Evolutionary conservation across 768 basidiomycete species (phyloP).

Genomic region (Russula griseocarnosa): DNA sequence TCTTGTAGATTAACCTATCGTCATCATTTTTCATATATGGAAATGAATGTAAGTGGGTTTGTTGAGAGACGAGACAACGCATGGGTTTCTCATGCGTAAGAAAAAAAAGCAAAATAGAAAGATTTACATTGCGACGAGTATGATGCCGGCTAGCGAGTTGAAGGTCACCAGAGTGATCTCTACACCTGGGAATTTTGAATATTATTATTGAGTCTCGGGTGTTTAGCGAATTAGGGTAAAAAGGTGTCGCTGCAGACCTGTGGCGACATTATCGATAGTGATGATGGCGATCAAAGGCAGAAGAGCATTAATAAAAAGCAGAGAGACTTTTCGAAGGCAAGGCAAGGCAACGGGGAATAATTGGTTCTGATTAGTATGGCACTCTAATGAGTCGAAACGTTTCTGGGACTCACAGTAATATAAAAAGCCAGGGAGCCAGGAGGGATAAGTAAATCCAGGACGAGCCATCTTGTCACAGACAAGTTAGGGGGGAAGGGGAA

Average conservation of each 20-base stretch:
- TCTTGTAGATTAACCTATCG: constrained; percentile 13
- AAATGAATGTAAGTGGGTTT: background rate
- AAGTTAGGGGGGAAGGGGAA: too few species aligned
- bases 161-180: constrained; percentile 5
- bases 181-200: background rate
- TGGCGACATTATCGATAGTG: constrained; percentile 1
- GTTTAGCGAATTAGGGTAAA: background rate
- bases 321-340: background rate
- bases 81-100: background rate
- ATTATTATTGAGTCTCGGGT: background rate
- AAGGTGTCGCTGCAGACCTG: background rate
- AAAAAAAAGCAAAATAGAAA: too few species aligned
- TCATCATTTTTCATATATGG: background rate
- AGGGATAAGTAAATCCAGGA: background rate
- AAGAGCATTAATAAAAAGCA: constrained; percentile 18
- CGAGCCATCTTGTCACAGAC: constrained; percentile 25
- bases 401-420: constrained; percentile 15
- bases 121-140: constrained; percentile 6
- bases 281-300: background rate
- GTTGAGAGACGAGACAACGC: too few species aligned
- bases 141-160: background rate
- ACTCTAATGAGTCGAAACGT: background rate
- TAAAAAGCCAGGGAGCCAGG: constrained; percentile 3
- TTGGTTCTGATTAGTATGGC: background rate
- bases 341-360: background rate